phyloP scores from a whole-genome alignment of 495 filamentous ascomycete species.

The Trichoderma gamsii region DNA sequence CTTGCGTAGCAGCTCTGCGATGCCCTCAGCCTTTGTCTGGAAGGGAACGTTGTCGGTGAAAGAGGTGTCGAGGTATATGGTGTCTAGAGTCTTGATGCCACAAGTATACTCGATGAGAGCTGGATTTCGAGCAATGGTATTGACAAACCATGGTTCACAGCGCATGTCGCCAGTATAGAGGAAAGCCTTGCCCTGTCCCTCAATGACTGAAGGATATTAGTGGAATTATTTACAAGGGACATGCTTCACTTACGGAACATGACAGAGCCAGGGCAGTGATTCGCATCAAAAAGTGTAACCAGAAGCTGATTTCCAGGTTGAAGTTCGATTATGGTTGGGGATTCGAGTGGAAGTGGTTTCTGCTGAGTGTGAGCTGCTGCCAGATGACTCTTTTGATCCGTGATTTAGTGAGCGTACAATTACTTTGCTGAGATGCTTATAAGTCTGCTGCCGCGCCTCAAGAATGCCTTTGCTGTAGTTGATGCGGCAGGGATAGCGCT shows the following conservation, averaged over 20 bases:
- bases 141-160: constrained; percentile 55
- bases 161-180: constrained; percentile 93
- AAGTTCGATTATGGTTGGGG: constrained; percentile 72
- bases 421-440: constrained; percentile 67
- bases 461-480: constrained; percentile 74
- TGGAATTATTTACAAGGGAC: neutral
- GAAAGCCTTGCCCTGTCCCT: constrained; percentile 66
- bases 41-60: constrained; percentile 49
- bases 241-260: constrained; percentile 59
- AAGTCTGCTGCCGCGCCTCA: constrained; percentile 60
- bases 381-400: constrained; percentile 18
- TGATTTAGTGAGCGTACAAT: constrained; percentile 40
- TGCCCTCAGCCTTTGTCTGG: constrained; percentile 61
- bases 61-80: constrained; percentile 83
- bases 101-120: constrained; percentile 67
- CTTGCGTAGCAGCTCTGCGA: constrained; percentile 67
- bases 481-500: constrained; percentile 70
- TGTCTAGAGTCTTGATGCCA: constrained; percentile 61
- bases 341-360: constrained; percentile 80
- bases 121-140: constrained; percentile 59
- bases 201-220: constrained; percentile 54
- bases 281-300: constrained; percentile 84
- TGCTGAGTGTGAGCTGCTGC: constrained; percentile 23
- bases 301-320: constrained; percentile 58
- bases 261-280: constrained; percentile 85